These are phyloP conservation scores for Penicillium verhagenii DNA, from an alignment of 495 filamentous ascomycete genomes.

Conservation along the genomic window DNA sequence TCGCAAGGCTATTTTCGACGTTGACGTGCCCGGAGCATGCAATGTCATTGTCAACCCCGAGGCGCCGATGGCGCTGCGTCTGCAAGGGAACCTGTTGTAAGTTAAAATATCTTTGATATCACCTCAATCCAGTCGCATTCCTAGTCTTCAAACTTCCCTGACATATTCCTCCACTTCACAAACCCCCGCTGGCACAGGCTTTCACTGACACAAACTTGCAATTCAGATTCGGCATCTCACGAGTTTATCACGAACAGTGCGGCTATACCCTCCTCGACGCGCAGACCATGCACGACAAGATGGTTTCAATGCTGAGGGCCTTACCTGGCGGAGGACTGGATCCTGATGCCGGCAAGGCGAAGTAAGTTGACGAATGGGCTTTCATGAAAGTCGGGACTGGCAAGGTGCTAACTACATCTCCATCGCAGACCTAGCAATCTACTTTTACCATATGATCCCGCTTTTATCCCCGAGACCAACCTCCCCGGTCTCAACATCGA, in stretches of 20 bases:
- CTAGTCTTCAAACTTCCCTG: no score
- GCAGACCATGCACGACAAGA: constrained; percentile 69
- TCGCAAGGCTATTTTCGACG: constrained; percentile 83
- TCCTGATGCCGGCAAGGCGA: constrained; percentile 66
- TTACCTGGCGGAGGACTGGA: constrained; percentile 61
- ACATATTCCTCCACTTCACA: no score
- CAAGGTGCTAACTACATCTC: neutral
- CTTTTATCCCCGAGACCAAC: constrained; percentile 71
- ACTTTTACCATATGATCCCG: constrained; percentile 77
- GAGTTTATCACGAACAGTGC: constrained; percentile 84
- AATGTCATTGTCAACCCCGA: constrained; percentile 79
- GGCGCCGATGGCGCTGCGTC: constrained; percentile 85
- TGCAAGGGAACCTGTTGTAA: constrained; percentile 85
- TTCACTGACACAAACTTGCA: neutral
- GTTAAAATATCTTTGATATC: constrained; percentile 11
- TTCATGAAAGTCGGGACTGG: neutral
- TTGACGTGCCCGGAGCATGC: constrained; percentile 84
- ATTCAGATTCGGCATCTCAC: constrained; percentile 71
- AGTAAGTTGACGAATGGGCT: constrained; percentile 45
- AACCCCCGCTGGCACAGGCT: no score
- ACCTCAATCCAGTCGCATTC: neutral
- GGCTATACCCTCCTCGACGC: constrained; percentile 80
- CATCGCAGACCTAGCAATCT: constrained; percentile 72
- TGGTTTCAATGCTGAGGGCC: constrained; percentile 61
- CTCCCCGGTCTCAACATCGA: constrained; percentile 60